Base-by-base conservation (phyloP, 306 rosid genomes). In the Fagus sylvatica region DNA sequence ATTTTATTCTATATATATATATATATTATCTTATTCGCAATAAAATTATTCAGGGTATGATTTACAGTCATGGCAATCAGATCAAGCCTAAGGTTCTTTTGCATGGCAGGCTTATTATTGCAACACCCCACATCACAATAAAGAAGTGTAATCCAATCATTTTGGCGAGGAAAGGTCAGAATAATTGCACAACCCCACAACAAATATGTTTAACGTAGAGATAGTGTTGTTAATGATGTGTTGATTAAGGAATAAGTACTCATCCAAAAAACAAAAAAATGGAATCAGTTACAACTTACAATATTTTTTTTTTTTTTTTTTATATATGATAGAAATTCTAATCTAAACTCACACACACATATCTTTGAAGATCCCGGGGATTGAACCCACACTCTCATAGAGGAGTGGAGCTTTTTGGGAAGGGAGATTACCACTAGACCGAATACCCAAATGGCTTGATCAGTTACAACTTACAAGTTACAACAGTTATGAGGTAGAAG, bases 51-150 rank as follows among this genome's bases (percentile, higher is more conserved):
- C 19, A 55, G 51, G 67, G 19, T 33, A 46, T 71, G 79, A 74
- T 55, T 83, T 79, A 46, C 34, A 46, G 75, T 43, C 68, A 79
- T 33, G 61, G 54, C 43, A 61, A 80, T 73, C 56, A 69, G 28
- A 22, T 22, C 28, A 22, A 22, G 28, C 17, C 42, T 59, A 37
- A 11, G 37, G 64, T 22, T 76, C 36, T 71, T 73, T 72, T 65
- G 46, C 51, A 57, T 76, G 69, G 69, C 76, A 67, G 75, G 48
- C 59, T 73, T 40, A 80, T 76, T 73, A 79, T 79, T 87, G 74
- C 75, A 69, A 68, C 80, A 73, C 74, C 77, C 60, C 74, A 81
- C 72, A 59, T 64, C 43, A 74, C 72, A 74, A 73, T 64, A 74
- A 60, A 57, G 48, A 71, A 81, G 32, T 53, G n/a, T 41, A 39